These are phyloP conservation scores for Gossypium rotundifolium DNA, from an alignment of 345 rosid genomes.

Conservation along the genomic window DNA sequence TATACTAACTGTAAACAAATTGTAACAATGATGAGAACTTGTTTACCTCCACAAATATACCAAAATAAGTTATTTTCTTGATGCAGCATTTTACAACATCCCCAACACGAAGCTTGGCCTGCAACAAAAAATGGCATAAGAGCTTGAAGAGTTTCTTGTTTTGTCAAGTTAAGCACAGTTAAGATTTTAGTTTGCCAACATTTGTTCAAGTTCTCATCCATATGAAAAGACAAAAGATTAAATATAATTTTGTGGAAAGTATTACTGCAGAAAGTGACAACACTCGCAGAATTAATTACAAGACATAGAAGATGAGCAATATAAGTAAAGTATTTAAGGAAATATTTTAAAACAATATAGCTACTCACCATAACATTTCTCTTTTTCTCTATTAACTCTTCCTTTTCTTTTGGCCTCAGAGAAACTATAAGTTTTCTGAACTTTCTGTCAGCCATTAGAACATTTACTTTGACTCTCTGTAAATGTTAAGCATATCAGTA, in stretches of 20 bases:
- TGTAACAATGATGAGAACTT: background rate
- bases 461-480: conserved; percentile 69
- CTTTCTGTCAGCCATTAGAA: conserved; percentile 54
- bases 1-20: background rate
- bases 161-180: conserved; percentile 7
- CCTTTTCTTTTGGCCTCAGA: conserved; percentile 72
- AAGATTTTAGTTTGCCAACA: background rate
- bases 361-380: conserved; percentile 71
- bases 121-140: conserved; percentile 21
- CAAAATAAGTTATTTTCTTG: conserved; percentile 84
- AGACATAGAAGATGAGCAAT: background rate
- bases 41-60: conserved; percentile 87
- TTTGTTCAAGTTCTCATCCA: background rate
- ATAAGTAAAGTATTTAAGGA: background rate
- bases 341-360: conserved; percentile 7
- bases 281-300: background rate
- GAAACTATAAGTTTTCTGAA: conserved; percentile 73
- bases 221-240: background rate
- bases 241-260: background rate
- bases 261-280: background rate
- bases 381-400: conserved; percentile 64
- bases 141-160: conserved; percentile 6
- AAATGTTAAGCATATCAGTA: conserved; percentile 14
- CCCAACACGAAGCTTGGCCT: conserved; percentile 86
- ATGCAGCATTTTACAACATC: conserved; percentile 85